Base-by-base conservation (phyloP, 148 eudicot genomes). In the Pharnaceum exiguum region DNA sequence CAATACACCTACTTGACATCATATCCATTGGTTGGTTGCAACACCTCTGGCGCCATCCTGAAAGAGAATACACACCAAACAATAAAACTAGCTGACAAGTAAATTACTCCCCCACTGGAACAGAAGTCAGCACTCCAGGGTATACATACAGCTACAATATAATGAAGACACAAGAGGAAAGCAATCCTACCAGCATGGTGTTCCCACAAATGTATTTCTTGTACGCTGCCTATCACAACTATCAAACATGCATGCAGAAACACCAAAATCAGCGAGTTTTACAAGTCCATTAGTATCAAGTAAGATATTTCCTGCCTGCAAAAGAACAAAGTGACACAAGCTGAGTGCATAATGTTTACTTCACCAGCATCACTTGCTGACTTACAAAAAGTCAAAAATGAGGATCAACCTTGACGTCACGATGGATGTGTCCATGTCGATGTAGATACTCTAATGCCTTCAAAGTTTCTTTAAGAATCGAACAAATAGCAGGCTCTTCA, bases 21-120 rank as follows among this genome's bases (percentile, higher is more conserved):
- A 74, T 93, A 93, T 65, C 99, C 99, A 55, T 79, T 83, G 56
- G 77, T 89, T 35, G 95, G 96, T 76, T 93, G 96, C 85, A 93
- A 73, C 40, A 93, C 99, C 80, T 93, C 99, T 38, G 99, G 99
- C 23, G 99, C 99, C 99, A 93, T 93, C 99, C 99, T 93, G 68
- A 26, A 67, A 58, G 29, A 68, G 3, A 39, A 49, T 10, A 57
- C 4, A 23, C 12, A 48, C 7, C 15, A 47, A 60, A 57, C 29
- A 19, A 55, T 59, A 18, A 35, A 11, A 44, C 44, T 16, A 5
- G 25, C 17, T 19, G 3, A 63, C 23, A 32, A 5, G 43, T 19
- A 16, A 12, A 18, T 5, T 22, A 16, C 35, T 10, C 0, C 5
- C 3, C 7, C 51, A 24, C n/a, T n/a, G n/a, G n/a, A 43, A 31